phyloP scores from a whole-genome alignment of 768 basidiomycete species.

The Hygrophoropsis aurantiaca region DNA sequence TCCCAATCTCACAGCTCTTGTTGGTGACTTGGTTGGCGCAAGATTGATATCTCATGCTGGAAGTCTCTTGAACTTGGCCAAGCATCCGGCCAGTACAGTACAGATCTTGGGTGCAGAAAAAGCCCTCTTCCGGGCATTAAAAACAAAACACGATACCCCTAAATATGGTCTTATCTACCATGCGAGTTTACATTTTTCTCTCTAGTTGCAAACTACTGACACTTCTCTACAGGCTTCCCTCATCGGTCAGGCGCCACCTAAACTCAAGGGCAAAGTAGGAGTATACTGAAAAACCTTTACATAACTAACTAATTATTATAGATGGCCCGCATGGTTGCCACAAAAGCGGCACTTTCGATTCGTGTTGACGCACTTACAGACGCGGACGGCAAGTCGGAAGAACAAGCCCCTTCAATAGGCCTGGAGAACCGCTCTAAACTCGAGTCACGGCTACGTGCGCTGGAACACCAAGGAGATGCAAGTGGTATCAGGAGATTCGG shows the following conservation, averaged over 20 bases:
- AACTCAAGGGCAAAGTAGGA: slow-evolving; percentile 92
- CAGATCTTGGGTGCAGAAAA: slow-evolving; percentile 80
- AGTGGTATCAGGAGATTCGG: slow-evolving; percentile 68
- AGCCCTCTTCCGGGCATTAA: slow-evolving; percentile 72
- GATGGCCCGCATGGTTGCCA: slow-evolving; percentile 99
- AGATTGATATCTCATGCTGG: slow-evolving; percentile 75
- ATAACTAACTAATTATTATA: slow-evolving; percentile 24
- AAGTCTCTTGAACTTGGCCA: slow-evolving; percentile 66
- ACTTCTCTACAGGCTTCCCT: slow-evolving; percentile 76
- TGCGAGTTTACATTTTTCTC: slow-evolving; percentile 42
- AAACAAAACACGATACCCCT: slow-evolving; percentile 92
- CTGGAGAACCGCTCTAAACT: slow-evolving; percentile 93
- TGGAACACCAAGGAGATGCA: slow-evolving; percentile 81
- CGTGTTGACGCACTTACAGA: slow-evolving; percentile 97
- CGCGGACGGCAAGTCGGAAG: slow-evolving; percentile 84
- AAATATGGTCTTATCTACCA: slow-evolving; percentile 99
- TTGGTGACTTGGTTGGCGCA: slow-evolving; percentile 77
- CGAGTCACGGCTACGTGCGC: slow-evolving; percentile 86
- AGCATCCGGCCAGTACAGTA: slow-evolving; percentile 77
- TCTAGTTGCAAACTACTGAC: slow-evolving; percentile 3
- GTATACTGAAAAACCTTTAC: background rate
- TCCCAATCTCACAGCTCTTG: slow-evolving; percentile 88
- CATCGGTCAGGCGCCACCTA: slow-evolving; percentile 95
- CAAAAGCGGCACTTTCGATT: slow-evolving; percentile 95
- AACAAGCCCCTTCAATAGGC: slow-evolving; percentile 81